Evolutionary conservation across 495 filamentous ascomycete genomes (phyloP).

Genomic region (Aspergillus affinis): DNA sequence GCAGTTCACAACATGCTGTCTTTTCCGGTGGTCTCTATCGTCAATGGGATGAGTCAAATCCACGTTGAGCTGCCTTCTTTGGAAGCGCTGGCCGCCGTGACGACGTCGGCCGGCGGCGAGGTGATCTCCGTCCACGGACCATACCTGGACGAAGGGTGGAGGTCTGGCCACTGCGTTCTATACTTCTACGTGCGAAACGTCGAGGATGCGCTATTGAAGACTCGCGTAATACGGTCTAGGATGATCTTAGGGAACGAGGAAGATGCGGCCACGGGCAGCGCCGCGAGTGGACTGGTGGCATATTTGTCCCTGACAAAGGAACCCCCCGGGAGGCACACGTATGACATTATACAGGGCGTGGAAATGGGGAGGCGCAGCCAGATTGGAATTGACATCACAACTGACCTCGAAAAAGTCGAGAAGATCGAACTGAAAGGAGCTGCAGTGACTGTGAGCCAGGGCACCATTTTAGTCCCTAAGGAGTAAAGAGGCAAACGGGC

Average conservation of each 20-base stretch:
- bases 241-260: conserved; percentile 59
- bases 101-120: conserved; percentile 26
- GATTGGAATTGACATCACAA: conserved; percentile 49
- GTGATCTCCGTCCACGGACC: conserved; percentile 12
- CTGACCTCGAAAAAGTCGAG: conserved; percentile 40
- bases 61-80: conserved; percentile 53
- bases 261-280: conserved; percentile 72
- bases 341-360: conserved; percentile 69
- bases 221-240: conserved; percentile 34
- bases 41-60: conserved; percentile 69
- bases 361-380: conserved; percentile 74
- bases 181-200: conserved; percentile 60
- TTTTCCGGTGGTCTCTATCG: conserved; percentile 35
- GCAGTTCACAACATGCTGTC: conserved; percentile 1
- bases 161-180: conserved; percentile 45
- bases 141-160: conserved; percentile 62
- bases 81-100: conserved; percentile 34
- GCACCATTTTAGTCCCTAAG: conserved; percentile 35
- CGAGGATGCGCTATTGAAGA: conserved; percentile 25
- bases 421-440: conserved; percentile 54
- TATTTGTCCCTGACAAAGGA: conserved; percentile 54
- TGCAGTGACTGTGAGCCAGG: conserved; percentile 60
- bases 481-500: conserved; percentile 5
- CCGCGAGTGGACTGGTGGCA: conserved; percentile 57
- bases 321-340: conserved; percentile 32